A percentile compares a stretch with the other conserved stretches of the same genome.
Conservation (phyloP, 306 rosid genomes). For the Psophocarpus tetragonolobus region DNA sequence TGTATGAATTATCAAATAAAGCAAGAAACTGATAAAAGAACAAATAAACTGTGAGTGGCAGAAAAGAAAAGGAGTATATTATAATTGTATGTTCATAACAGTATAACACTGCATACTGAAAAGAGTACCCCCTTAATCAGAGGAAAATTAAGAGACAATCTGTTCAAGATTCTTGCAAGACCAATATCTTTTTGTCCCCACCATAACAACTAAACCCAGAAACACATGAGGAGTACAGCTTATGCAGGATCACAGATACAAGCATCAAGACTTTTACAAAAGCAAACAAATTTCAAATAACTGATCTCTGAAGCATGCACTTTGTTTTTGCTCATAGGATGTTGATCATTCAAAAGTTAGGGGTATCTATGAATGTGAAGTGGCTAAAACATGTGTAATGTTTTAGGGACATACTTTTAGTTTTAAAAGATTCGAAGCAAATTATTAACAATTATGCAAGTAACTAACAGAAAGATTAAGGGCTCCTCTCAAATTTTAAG, state of each 20-base stretch:
- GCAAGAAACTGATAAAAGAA: background rate
- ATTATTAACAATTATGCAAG: background rate
- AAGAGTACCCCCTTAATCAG: slow-evolving; percentile 33
- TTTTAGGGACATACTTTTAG: background rate
- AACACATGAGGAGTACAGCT: slow-evolving; percentile 45
- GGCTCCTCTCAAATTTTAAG: slow-evolving; percentile 1
- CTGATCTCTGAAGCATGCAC: background rate
- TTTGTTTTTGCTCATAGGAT: background rate
- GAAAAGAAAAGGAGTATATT: slow-evolving; percentile 26
- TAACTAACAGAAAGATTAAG: background rate
- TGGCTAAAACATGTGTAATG: background rate
- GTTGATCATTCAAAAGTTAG: background rate
- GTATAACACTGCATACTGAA: slow-evolving; percentile 23
- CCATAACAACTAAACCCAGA: slow-evolving; percentile 37
- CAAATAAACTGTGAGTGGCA: background rate
- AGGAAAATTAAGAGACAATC: slow-evolving; percentile 39
- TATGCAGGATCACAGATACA: slow-evolving; percentile 22
- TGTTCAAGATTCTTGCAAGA: slow-evolving; percentile 40
- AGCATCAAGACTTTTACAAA: slow-evolving; percentile 32
- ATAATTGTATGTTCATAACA: background rate
- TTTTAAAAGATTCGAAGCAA: background rate
- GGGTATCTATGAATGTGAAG: background rate
- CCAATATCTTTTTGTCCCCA: slow-evolving; percentile 42
- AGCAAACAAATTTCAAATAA: slow-evolving; percentile 34
- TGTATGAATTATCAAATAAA: slow-evolving; percentile 10